Base-by-base conservation (phyloP, 805 yeast species). In the Candida methanosorbosa region DNA sequence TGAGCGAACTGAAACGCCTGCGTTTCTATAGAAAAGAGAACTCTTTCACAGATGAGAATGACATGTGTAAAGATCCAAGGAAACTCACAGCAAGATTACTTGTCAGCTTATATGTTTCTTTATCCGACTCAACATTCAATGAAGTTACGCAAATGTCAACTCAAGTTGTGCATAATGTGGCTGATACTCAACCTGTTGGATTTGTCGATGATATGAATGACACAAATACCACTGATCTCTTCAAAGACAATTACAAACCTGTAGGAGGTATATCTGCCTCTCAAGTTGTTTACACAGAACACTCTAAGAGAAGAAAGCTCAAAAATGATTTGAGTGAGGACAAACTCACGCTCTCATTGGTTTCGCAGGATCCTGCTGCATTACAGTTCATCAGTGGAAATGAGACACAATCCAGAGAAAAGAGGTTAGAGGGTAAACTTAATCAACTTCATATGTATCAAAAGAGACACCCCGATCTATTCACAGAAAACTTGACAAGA, bases 11-110 rank as follows among this genome's bases (percentile, higher is more conserved):
- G 4, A 54, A 64, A 33, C 46, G 51, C 6, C 81, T 77, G 44
- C 70, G 70, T 4, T 80, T 86, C 86, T 66, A 71, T 27, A 54
- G 60, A 12, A 54, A 63, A 32, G 51, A 57, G 8, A 68, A 71
- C 42, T 47, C 56, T 4, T 63, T 74, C 28, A 59, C 72, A 12
- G 61, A 66, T 29, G 29, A 38, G 3, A 57, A 63, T 26, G 81
- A 78, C 0, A 45, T 66, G 38, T 78, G 84, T 45, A 63, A 57
- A 17, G 73, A 78, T 43, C 71, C 84, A 2, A 42, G 62, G 6
- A 49, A 59, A 14, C 53, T 80, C 21, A 74, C 81, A 1, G 61
- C 71, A 3, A 64, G 64, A 35, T 47, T 80, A 30, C 52, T 78
- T 38, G 65, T 68, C 22, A 70, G 65, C 22, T 56, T 80, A 34